These are phyloP conservation scores for Moniliophthora roreri DNA, from an alignment of 1,284 basidiomycete species.

Conservation along the genomic window DNA sequence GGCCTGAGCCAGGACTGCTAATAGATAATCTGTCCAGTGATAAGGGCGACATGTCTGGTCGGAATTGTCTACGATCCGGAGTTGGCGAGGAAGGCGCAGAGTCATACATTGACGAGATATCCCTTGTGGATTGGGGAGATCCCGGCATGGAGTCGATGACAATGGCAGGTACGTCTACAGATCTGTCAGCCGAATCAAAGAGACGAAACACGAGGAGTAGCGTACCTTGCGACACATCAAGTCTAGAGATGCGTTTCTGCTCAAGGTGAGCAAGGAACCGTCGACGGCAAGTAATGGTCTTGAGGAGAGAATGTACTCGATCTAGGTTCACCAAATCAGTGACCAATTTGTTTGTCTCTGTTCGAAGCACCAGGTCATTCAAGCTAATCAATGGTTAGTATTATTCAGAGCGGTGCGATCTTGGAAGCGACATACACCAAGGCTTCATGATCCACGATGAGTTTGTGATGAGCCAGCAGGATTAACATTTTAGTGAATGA, in stretches of 20 bases:
- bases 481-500: conserved; percentile 92
- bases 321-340: conserved; percentile 84
- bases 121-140: conserved; percentile 50
- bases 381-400: conserved; percentile 1
- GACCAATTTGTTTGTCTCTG: conserved; percentile 77
- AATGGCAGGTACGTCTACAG: conserved; percentile 64
- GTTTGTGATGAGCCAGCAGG: conserved; percentile 87
- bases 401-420: not conserved
- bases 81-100: conserved; percentile 45
- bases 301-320: conserved; percentile 76
- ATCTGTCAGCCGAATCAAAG: conserved; percentile 7
- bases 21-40: not conserved
- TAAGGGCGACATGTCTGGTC: conserved; percentile 46
- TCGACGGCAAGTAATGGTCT: conserved; percentile 73
- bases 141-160: conserved; percentile 57
- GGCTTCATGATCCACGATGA: conserved; percentile 88
- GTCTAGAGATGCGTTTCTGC: conserved; percentile 23
- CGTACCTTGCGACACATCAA: conserved; percentile 29
- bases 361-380: conserved; percentile 37
- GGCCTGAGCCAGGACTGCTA: conserved; percentile 33
- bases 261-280: conserved; percentile 57
- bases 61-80: conserved; percentile 34
- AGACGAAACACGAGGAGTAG: conserved; percentile 12
- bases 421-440: conserved; percentile 61
- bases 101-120: conserved; percentile 52